Conservation (phyloP, 371 early-diverging fungal species). For the Mucor racemosus region DNA sequence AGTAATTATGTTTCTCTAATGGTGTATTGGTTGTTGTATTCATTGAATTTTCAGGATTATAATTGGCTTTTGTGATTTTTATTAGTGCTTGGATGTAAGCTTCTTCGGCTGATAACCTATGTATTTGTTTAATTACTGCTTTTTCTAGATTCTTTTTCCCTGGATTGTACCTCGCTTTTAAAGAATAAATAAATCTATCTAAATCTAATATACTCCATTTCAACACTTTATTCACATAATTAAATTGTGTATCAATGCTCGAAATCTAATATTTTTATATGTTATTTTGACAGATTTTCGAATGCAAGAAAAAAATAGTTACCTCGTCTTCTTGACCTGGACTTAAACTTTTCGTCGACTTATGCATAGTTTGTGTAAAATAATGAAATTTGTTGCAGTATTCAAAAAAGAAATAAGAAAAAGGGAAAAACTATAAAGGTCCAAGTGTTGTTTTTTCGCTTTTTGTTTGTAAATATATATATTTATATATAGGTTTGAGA, state of each 20-base stretch:
- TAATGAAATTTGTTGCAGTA: neutral
- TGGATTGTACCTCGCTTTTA: constrained; percentile 41
- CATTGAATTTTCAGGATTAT: neutral
- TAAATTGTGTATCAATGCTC: constrained; percentile 45
- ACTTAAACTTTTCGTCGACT: constrained; percentile 14
- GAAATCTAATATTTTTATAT: constrained; percentile 18
- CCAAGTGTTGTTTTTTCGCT: neutral
- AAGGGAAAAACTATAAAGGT: neutral
- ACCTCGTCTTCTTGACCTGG: constrained; percentile 29
- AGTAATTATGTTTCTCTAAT: constrained; percentile 27
- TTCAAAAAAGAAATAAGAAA: neutral
- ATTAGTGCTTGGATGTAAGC: constrained; percentile 33
- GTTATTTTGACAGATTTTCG: constrained; percentile 4
- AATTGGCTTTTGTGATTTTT: constrained; percentile 32
- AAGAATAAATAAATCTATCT: constrained; percentile 42
- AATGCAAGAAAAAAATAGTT: neutral
- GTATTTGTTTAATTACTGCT: neutral
- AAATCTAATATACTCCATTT: constrained; percentile 52
- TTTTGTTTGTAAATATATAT: neutral
- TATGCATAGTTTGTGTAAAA: constrained; percentile 4
- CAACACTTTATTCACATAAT: constrained; percentile 43
- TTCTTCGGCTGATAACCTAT: constrained; percentile 51
- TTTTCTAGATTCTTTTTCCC: neutral
- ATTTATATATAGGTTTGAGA: neutral
- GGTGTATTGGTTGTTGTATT: neutral